phyloP scores from a whole-genome alignment of 768 basidiomycete genomes.

The Suillus fuscotomentosus region DNA sequence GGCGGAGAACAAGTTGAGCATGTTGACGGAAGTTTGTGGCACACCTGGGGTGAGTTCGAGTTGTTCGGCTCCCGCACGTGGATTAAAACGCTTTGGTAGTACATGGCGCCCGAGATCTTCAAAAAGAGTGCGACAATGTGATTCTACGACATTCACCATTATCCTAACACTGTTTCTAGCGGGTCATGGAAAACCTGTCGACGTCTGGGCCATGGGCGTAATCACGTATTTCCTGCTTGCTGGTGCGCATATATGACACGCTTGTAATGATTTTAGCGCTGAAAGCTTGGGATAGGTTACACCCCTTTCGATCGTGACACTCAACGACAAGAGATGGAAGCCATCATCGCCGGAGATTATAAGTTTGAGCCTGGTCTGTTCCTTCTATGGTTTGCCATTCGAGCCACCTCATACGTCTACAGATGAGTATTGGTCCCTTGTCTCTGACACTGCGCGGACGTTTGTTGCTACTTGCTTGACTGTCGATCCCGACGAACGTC shows the following conservation, averaged over 20 bases:
- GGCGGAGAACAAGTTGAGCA: conserved; percentile 83
- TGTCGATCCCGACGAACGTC: conserved; percentile 74
- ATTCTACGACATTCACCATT: background rate
- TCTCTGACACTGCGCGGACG: conserved; percentile 77
- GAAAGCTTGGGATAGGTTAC: conserved; percentile 52
- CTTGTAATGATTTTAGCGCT: background rate
- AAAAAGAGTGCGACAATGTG: conserved; percentile 62
- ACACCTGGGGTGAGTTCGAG: conserved; percentile 70
- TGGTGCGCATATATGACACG: conserved; percentile 30
- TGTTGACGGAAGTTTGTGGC: conserved; percentile 94
- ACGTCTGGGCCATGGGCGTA: conserved; percentile 97
- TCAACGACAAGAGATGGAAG: conserved; percentile 89
- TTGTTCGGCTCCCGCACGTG: background rate
- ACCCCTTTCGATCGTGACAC: conserved; percentile 96
- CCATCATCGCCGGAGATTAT: conserved; percentile 91
- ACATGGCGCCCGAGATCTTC: conserved; percentile 98
- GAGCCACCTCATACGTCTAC: conserved; percentile 17
- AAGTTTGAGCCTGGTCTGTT: conserved; percentile 72
- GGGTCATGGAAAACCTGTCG: conserved; percentile 93
- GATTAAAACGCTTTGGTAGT: conserved; percentile 38
- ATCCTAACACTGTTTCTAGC: conserved; percentile 37
- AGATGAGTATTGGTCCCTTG: conserved; percentile 83
- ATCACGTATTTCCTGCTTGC: conserved; percentile 96
- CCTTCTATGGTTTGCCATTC: background rate
- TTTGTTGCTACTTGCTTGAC: conserved; percentile 87